A percentile compares a stretch with the other conserved stretches of the same genome.
Evolutionary conservation across 2,329 filamentous ascomycete species (phyloP).

Genomic region (Immersiporthe knoxdaviesiana): DNA sequence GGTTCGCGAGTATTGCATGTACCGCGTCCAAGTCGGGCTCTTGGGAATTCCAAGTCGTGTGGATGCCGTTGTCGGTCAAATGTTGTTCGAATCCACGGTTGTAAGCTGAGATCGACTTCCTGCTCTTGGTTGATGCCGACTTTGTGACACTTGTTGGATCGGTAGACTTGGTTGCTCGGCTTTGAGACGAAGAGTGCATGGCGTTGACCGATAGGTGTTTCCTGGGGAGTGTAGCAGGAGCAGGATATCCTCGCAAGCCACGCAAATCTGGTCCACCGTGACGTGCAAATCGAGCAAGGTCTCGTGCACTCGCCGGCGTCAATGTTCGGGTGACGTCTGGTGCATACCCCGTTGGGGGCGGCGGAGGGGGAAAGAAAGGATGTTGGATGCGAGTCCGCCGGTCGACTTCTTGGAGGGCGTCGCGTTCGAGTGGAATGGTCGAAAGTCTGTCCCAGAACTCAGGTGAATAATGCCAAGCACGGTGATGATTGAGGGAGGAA

Average conservation of each 20-base stretch:
- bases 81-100: slow-evolving; percentile 42
- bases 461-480: background rate
- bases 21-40: slow-evolving; percentile 40
- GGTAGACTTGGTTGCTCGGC: slow-evolving; percentile 13
- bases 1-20: slow-evolving; percentile 34
- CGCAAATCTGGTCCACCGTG: slow-evolving; percentile 35
- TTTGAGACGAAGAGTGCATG: slow-evolving; percentile 29
- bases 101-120: too few relatives aligned
- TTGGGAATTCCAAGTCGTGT: slow-evolving; percentile 34
- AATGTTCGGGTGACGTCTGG: too few relatives aligned
- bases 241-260: slow-evolving; percentile 31
- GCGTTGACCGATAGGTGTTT: background rate
- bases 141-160: slow-evolving; percentile 32
- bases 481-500: background rate
- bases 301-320: too few relatives aligned
- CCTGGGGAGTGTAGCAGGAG: slow-evolving; percentile 1
- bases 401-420: too few relatives aligned
- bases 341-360: too few relatives aligned
- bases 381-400: too few relatives aligned
- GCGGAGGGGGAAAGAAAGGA: too few relatives aligned
- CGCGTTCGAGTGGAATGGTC: too few relatives aligned
- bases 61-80: slow-evolving; percentile 41
- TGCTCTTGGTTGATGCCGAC: slow-evolving; percentile 30
- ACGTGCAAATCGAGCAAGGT: slow-evolving; percentile 34
- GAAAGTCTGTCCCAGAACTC: background rate